Evolutionary conservation across 2,329 filamentous ascomycete species (phyloP).

Genomic region (Diaporthe humulicola): DNA sequence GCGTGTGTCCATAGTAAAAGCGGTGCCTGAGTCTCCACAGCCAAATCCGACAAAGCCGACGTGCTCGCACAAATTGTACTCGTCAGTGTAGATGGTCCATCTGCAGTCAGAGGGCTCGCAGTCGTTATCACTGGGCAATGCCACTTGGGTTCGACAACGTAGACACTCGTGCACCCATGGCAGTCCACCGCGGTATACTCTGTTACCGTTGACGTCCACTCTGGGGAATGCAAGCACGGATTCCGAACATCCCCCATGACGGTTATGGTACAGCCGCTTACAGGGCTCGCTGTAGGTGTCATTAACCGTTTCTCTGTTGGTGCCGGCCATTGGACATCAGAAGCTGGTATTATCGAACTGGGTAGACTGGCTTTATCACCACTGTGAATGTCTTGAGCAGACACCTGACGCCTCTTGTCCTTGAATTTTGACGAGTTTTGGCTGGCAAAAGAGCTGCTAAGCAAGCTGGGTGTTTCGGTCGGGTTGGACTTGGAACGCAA

Average conservation of each 20-base stretch:
- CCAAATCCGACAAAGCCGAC: background rate
- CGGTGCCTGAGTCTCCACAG: background rate
- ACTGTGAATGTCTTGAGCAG: background rate
- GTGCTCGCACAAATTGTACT: constrained; percentile 47
- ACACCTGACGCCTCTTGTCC: background rate
- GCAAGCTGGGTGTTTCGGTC: background rate
- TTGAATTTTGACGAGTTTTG: background rate
- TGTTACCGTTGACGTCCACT: constrained; percentile 48
- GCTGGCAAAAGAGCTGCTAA: background rate
- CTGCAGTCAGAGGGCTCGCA: constrained; percentile 35
- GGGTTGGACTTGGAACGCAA: background rate
- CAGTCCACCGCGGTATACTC: constrained; percentile 48
- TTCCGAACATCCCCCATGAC: constrained; percentile 44
- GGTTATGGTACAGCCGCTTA: constrained; percentile 45
- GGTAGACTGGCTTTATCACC: background rate
- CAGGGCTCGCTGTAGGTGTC: background rate
- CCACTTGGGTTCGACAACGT: constrained; percentile 41
- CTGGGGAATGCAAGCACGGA: constrained; percentile 47
- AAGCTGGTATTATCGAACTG: background rate
- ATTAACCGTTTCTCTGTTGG: background rate
- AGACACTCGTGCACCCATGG: constrained; percentile 48
- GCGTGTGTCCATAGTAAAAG: background rate
- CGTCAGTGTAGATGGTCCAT: constrained; percentile 46
- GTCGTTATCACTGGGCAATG: constrained; percentile 47
- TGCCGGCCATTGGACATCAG: background rate